Percentiles rank a stretch among this genome's conserved stretches.
phyloP scores from a whole-genome alignment of 129 eudicot species.

The Pseudognaphalium luteoalbum region DNA sequence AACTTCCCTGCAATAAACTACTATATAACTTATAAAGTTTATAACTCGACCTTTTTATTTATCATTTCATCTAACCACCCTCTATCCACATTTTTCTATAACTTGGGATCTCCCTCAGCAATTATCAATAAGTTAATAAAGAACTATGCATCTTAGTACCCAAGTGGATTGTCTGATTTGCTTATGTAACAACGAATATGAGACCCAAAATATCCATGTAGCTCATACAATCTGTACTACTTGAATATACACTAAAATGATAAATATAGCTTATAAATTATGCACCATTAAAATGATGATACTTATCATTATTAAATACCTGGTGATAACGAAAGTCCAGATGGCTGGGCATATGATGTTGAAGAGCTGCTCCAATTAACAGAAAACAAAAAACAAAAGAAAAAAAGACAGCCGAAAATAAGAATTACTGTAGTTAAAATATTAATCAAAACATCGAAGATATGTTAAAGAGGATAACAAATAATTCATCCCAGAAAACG shows the following conservation, averaged over 20 bases:
- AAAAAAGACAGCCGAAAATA: slow-evolving; percentile 1
- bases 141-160: not conserved
- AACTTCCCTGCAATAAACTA: not conserved
- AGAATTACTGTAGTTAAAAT: not conserved
- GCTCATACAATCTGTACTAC: slow-evolving; percentile 6
- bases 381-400: not conserved
- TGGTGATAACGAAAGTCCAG: slow-evolving; percentile 86
- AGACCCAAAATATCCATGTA: not conserved
- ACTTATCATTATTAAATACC: slow-evolving; percentile 41
- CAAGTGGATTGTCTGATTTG: no score
- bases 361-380: slow-evolving; percentile 50
- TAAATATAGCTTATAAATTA: not conserved
- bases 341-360: slow-evolving; percentile 99
- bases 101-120: not conserved
- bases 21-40: slow-evolving; percentile 14
- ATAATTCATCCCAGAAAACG: not conserved
- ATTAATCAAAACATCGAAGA: slow-evolving; percentile 1
- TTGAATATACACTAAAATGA: slow-evolving; percentile 4
- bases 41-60: not conserved
- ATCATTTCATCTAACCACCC: slow-evolving; percentile 8
- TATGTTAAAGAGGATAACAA: slow-evolving; percentile 13
- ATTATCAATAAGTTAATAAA: not conserved
- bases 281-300: not conserved
- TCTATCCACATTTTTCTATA: not conserved
- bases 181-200: no score